A percentile compares a stretch with the other conserved stretches of the same genome.
Evolutionary conservation across 306 rosid genomes (phyloP).

Genomic region (Quercus alba): DNA sequence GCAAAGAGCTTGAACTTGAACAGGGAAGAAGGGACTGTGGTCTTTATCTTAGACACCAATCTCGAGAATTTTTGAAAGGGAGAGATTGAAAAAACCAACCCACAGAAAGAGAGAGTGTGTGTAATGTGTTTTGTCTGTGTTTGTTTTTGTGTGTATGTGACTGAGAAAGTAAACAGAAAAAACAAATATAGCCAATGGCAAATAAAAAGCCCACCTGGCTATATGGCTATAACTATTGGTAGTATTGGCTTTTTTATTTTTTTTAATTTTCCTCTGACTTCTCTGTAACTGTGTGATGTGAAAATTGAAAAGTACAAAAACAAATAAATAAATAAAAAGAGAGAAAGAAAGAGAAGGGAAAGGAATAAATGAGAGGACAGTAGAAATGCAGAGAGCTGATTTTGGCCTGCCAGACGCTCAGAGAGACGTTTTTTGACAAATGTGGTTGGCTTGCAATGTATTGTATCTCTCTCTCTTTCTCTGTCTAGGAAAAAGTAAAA

Average conservation of each 20-base stretch:
- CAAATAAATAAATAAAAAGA: constrained; percentile 8
- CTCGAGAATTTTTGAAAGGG: constrained; percentile 40
- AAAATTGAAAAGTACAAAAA: constrained; percentile 23
- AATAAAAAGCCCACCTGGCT: constrained; percentile 36
- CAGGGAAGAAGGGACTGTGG: constrained; percentile 17
- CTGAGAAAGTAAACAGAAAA: constrained; percentile 33
- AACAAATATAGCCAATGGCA: constrained; percentile 32
- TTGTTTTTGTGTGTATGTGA: constrained; percentile 37
- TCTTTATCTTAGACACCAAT: constrained; percentile 47
- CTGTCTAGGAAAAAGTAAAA: constrained; percentile 9
- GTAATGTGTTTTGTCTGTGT: constrained; percentile 18
- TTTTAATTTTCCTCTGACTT: not conserved
- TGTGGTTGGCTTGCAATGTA: not conserved
- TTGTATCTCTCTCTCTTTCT: not conserved
- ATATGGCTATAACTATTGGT: not conserved
- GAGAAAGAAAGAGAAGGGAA: constrained; percentile 7
- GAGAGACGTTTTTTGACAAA: constrained; percentile 29
- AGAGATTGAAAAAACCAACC: constrained; percentile 8
- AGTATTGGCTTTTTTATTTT: not conserved
- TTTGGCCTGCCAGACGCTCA: not conserved
- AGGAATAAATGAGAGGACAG: constrained; percentile 28
- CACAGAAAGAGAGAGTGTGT: constrained; percentile 33
- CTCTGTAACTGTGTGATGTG: constrained; percentile 44
- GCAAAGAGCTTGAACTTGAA: constrained; percentile 7
- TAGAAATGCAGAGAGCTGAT: constrained; percentile 11